These are phyloP conservation scores for Colletotrichum sp. DNA, from an alignment of 2,329 filamentous ascomycete species.

Conservation along the genomic window DNA sequence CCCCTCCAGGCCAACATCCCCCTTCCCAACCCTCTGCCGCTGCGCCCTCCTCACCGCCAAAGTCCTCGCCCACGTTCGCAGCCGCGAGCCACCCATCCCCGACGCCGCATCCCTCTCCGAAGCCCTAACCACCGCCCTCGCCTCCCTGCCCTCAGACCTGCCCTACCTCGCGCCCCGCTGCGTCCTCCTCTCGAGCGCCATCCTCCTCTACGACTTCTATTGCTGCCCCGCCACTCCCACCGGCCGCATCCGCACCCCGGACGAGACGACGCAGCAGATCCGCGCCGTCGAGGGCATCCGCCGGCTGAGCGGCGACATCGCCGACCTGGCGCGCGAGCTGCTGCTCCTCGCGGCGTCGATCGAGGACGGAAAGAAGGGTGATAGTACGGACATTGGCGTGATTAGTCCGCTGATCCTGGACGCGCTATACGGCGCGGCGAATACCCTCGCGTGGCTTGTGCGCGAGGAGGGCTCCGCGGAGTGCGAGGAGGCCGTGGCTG, in stretches of 20 bases:
- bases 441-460: constrained; percentile 41
- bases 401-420: constrained; percentile 42
- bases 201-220: constrained; percentile 41
- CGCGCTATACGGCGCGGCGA: constrained; percentile 38
- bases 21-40: constrained; percentile 57
- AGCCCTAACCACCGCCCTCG: neutral
- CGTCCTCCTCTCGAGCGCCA: constrained; percentile 23
- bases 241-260: constrained; percentile 21
- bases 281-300: constrained; percentile 37
- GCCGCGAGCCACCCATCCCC: neutral
- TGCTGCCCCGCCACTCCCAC: constrained; percentile 33
- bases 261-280: constrained; percentile 34
- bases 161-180: constrained; percentile 21
- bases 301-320: constrained; percentile 29
- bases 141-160: neutral
- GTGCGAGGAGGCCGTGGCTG: constrained; percentile 30
- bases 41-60: constrained; percentile 37
- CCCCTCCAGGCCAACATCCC: constrained; percentile 44
- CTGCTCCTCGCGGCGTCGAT: constrained; percentile 23
- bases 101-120: neutral
- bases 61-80: constrained; percentile 35
- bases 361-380: neutral
- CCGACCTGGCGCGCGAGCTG: constrained; percentile 31
- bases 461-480: constrained; percentile 37
- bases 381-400: constrained; percentile 25